These are phyloP conservation scores for Inonotus obliquus DNA, from an alignment of 1,284 basidiomycete species.

Conservation along the genomic window DNA sequence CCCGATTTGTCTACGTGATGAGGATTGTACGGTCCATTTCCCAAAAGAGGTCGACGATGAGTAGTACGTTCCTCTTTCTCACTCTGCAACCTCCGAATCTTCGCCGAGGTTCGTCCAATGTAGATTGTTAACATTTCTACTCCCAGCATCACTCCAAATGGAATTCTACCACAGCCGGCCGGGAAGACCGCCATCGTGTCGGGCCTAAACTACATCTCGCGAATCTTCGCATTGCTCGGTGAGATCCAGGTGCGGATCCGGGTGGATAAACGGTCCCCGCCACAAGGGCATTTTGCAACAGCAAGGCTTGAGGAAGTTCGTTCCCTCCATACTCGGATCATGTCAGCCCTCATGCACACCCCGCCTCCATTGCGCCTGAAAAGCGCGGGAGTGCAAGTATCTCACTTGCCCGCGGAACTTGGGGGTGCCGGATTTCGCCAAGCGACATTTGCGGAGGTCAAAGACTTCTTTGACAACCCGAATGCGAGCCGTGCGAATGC, in stretches of 20 bases:
- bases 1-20: conserved; percentile 78
- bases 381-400: conserved; percentile 36
- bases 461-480: conserved; percentile 85
- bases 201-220: conserved; percentile 81
- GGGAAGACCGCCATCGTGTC: conserved; percentile 79
- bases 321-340: conserved; percentile 67
- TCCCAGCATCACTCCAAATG: conserved; percentile 69
- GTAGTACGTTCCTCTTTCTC: conserved; percentile 51
- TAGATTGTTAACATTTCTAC: conserved; percentile 4
- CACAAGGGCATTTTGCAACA: conserved; percentile 77
- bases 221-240: conserved; percentile 78
- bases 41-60: conserved; percentile 82
- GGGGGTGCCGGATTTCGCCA: conserved; percentile 68
- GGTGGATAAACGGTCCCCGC: conserved; percentile 78
- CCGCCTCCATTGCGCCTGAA: conserved; percentile 70
- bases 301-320: conserved; percentile 76
- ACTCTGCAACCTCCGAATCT: conserved; percentile 19
- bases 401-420: conserved; percentile 51
- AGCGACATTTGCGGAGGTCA: conserved; percentile 79
- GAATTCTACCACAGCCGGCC: conserved; percentile 76
- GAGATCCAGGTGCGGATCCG: conserved; percentile 81
- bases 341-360: conserved; percentile 62
- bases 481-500: conserved; percentile 79
- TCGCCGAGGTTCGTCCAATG: conserved; percentile 32
- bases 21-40: conserved; percentile 83